phyloP scores from a whole-genome alignment of 768 basidiomycete species.

The Suillus variegatus region DNA sequence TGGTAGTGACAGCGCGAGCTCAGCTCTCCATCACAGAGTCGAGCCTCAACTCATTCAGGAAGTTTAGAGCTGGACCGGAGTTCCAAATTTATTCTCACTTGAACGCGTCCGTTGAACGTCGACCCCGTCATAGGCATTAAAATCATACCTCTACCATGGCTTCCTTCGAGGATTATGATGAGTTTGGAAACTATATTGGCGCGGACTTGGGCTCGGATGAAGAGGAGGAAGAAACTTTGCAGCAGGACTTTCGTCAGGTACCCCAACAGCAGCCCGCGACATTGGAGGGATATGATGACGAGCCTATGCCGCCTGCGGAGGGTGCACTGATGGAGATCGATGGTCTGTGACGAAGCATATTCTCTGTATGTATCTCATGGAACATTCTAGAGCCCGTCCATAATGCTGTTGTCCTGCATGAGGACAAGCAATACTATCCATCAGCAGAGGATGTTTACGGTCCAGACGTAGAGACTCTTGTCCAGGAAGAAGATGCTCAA shows the following conservation, averaged over 20 bases:
- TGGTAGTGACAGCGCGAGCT: conserved; percentile 16
- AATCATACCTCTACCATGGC: conserved; percentile 40
- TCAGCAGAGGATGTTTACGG: conserved; percentile 93
- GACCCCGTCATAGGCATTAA: conserved; percentile 7
- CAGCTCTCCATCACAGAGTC: background rate
- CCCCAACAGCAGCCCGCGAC: conserved; percentile 46
- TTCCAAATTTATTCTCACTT: conserved; percentile 33
- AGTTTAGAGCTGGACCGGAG: conserved; percentile 25
- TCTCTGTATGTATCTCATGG: conserved; percentile 6
- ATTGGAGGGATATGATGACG: conserved; percentile 85
- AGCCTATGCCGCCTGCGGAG: conserved; percentile 53
- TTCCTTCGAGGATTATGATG: conserved; percentile 79
- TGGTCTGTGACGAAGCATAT: conserved; percentile 45
- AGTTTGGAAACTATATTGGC: conserved; percentile 98
- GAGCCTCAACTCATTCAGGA: background rate
- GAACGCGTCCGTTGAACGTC: conserved; percentile 23
- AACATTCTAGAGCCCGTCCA: conserved; percentile 65
- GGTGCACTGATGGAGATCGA: conserved; percentile 84
- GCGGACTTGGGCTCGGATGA: conserved; percentile 92
- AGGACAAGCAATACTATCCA: conserved; percentile 98
- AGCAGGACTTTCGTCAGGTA: conserved; percentile 46
- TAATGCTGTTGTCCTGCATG: conserved; percentile 87
- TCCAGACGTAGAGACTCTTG: conserved; percentile 89
- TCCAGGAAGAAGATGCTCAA: conserved; percentile 98
- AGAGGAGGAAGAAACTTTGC: conserved; percentile 50